Conservation (phyloP, 2,329 filamentous ascomycete genomes). For the Sporothrix mexicana region DNA sequence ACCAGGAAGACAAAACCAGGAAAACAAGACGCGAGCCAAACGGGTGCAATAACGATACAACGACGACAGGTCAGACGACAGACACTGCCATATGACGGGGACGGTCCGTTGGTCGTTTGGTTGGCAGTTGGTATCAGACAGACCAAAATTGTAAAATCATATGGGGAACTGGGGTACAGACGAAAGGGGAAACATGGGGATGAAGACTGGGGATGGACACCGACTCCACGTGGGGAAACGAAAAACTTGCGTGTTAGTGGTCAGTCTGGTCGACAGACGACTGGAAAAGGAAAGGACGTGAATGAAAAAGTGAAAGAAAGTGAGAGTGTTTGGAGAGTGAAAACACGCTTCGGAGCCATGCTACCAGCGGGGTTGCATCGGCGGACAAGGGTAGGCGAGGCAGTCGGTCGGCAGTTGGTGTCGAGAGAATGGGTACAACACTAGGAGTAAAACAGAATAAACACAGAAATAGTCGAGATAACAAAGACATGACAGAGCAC, state of each 20-base stretch:
- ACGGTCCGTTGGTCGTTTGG: neutral
- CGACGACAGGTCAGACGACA: neutral
- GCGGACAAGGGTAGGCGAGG: neutral
- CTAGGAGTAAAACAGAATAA: too few relatives aligned
- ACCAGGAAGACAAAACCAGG: neutral
- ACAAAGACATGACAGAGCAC: slow-evolving; percentile 6
- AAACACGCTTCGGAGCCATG: slow-evolving; percentile 30
- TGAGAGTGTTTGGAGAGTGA: neutral
- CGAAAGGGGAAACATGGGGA: too few relatives aligned
- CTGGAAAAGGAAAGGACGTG: neutral
- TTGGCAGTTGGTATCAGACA: neutral
- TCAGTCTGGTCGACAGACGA: too few relatives aligned
- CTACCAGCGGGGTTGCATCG: slow-evolving; percentile 31
- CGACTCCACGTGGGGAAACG: slow-evolving; percentile 8
- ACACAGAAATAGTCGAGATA: neutral
- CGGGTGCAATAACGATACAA: neutral
- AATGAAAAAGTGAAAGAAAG: too few relatives aligned
- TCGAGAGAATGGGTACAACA: too few relatives aligned
- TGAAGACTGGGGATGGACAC: neutral
- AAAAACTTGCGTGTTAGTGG: neutral
- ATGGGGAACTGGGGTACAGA: too few relatives aligned
- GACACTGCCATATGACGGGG: neutral
- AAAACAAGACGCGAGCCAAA: slow-evolving; percentile 15
- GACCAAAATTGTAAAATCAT: too few relatives aligned
- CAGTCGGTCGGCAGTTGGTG: slow-evolving; percentile 32